A percentile compares a stretch with the other conserved stretches of the same genome.
Conservation (phyloP, 192 early-diverging fungal species). For the Coemansia sp. region DNA sequence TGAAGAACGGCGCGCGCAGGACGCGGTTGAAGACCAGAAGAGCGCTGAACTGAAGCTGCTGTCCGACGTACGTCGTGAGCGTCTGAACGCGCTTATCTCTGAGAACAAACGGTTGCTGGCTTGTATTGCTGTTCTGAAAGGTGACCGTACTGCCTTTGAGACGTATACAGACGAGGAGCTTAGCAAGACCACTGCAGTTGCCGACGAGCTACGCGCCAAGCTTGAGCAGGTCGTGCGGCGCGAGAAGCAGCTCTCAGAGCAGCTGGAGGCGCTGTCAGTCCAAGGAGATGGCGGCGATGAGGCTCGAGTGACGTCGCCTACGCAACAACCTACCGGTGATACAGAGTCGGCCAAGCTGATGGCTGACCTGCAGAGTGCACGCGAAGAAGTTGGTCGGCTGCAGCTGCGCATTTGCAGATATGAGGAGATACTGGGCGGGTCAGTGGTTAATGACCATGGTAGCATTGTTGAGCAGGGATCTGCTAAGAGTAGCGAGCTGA, state of each 20-base stretch:
- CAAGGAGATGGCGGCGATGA: constrained; percentile 34
- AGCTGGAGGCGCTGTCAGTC: constrained; percentile 43
- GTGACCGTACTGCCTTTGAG: constrained; percentile 55
- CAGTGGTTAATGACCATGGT: constrained; percentile 26
- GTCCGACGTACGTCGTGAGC: constrained; percentile 55
- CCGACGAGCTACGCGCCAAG: constrained; percentile 53
- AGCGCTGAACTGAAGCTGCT: constrained; percentile 53
- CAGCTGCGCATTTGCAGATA: constrained; percentile 45
- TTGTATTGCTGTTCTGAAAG: constrained; percentile 51
- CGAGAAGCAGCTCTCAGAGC: constrained; percentile 49
- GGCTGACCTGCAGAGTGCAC: constrained; percentile 34
- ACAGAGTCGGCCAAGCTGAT: constrained; percentile 23
- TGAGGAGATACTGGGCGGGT: constrained; percentile 40
- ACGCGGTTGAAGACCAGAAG: constrained; percentile 45
- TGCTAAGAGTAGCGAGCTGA: constrained; percentile 33
- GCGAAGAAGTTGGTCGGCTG: constrained; percentile 22
- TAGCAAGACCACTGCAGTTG: constrained; percentile 47
- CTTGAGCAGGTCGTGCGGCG: constrained; percentile 54
- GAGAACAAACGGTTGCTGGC: constrained; percentile 61
- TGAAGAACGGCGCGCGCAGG: constrained; percentile 47
- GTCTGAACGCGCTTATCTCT: constrained; percentile 58
- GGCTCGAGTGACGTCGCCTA: constrained; percentile 9
- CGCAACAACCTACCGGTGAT: constrained; percentile 23
- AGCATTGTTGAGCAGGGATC: constrained; percentile 8
- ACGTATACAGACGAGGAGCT: constrained; percentile 56